phyloP scores from a whole-genome alignment of 345 rosid genomes.

The Eucalyptus brandiana region DNA sequence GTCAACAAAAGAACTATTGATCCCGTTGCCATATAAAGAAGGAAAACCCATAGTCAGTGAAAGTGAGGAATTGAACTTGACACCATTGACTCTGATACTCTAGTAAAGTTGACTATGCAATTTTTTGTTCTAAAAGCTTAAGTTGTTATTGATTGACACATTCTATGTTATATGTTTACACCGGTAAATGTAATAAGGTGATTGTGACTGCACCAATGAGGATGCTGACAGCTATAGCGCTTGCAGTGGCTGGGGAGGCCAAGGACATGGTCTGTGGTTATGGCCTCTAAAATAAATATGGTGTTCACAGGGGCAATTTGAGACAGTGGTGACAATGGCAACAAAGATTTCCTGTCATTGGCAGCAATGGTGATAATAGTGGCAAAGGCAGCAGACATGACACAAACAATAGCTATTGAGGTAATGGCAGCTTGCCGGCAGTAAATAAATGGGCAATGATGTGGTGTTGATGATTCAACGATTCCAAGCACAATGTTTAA shows the following conservation, averaged over 20 bases:
- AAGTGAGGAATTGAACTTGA: not conserved
- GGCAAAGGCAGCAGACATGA: not conserved
- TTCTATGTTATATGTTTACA: not conserved
- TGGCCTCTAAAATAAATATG: not conserved
- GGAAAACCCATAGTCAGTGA: not conserved
- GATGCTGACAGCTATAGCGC: not conserved
- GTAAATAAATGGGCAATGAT: not conserved
- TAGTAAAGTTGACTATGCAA: not conserved
- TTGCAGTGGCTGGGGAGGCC: not conserved
- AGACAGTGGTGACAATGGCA: not conserved
- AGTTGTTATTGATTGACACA: not conserved
- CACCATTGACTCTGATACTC: not conserved
- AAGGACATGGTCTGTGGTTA: not conserved
- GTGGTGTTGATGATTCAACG: not conserved
- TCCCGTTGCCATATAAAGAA: not conserved
- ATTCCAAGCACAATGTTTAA: not conserved
- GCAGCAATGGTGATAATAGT: not conserved
- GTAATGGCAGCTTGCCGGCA: not conserved
- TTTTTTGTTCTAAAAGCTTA: not conserved
- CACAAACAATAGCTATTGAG: not conserved
- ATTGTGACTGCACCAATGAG: not conserved
- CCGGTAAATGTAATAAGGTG: not conserved
- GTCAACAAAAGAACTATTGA: not conserved
- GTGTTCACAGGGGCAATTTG: not conserved
- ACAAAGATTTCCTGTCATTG: not conserved